phyloP scores from a whole-genome alignment of 106 monocot species.

The Alisma plantagoaquatica region DNA sequence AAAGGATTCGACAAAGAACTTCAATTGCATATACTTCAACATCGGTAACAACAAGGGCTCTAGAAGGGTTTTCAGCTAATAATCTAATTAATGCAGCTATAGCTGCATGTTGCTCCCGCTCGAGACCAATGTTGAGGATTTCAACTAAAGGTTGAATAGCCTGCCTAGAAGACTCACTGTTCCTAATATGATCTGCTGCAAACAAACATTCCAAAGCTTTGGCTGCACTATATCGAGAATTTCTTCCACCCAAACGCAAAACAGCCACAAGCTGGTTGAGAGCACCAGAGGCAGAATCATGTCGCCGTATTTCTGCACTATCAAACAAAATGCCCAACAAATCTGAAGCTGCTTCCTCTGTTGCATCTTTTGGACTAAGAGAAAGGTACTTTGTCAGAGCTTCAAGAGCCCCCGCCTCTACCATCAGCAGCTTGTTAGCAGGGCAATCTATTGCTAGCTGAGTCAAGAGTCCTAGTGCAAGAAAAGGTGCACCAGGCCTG shows the following conservation, averaged over 20 bases:
- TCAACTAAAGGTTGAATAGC: slow-evolving; percentile 92
- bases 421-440: slow-evolving; percentile 76
- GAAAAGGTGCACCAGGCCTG: slow-evolving; percentile 85
- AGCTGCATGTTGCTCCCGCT: slow-evolving; percentile 94
- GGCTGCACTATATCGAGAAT: slow-evolving; percentile 94
- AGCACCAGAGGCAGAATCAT: slow-evolving; percentile 80
- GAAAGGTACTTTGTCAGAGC: slow-evolving; percentile 92
- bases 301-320: slow-evolving; percentile 64
- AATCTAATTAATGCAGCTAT: slow-evolving; percentile 85
- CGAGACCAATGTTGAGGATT: slow-evolving; percentile 78
- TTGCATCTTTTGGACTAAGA: slow-evolving; percentile 86
- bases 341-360: slow-evolving; percentile 86
- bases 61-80: slow-evolving; percentile 67
- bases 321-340: slow-evolving; percentile 78
- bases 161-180: slow-evolving; percentile 71
- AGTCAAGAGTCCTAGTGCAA: slow-evolving; percentile 69
- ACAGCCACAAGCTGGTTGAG: slow-evolving; percentile 93
- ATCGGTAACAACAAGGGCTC: slow-evolving; percentile 73
- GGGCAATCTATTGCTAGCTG: slow-evolving; percentile 71
- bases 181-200: slow-evolving; percentile 78
- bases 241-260: slow-evolving; percentile 82
- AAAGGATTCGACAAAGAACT: slow-evolving; percentile 77
- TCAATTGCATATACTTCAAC: slow-evolving; percentile 87
- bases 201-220: slow-evolving; percentile 93
- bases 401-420: slow-evolving; percentile 88